These are phyloP conservation scores for Trifolium repens DNA, from an alignment of 306 rosid genomes.

Conservation along the genomic window DNA sequence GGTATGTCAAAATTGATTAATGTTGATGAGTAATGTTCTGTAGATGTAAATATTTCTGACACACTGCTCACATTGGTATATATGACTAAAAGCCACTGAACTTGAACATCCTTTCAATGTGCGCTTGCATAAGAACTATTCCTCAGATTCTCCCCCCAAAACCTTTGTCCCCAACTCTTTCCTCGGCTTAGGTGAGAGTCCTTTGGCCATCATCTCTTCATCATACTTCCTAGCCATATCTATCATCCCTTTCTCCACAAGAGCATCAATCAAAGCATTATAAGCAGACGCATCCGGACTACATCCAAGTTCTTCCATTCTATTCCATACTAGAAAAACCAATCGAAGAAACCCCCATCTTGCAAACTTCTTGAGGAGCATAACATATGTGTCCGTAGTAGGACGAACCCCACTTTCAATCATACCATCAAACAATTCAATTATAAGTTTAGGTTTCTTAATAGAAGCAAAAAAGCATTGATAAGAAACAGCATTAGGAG, in stretches of 20 bases:
- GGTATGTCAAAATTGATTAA: neutral
- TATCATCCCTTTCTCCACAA: slow-evolving; percentile 77
- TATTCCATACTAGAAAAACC: slow-evolving; percentile 74
- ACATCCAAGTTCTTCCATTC: slow-evolving; percentile 75
- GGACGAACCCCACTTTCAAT: slow-evolving; percentile 72
- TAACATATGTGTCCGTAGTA: slow-evolving; percentile 72
- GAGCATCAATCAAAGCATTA: slow-evolving; percentile 84
- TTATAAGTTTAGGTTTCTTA: slow-evolving; percentile 71
- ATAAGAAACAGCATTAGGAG: slow-evolving; percentile 67
- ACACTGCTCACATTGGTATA: neutral
- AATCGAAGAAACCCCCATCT: slow-evolving; percentile 94
- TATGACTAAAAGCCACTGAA: neutral
- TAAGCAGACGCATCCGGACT: slow-evolving; percentile 84
- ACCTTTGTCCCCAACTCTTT: slow-evolving; percentile 65
- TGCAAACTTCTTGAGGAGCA: slow-evolving; percentile 87
- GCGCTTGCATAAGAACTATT: slow-evolving; percentile 8
- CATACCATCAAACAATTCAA: slow-evolving; percentile 73
- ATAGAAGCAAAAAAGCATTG: slow-evolving; percentile 66
- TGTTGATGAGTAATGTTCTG: neutral
- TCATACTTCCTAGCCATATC: slow-evolving; percentile 79
- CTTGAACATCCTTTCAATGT: neutral
- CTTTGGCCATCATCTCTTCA: slow-evolving; percentile 84
- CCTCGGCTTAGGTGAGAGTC: slow-evolving; percentile 86
- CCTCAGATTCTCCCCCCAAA: slow-evolving; percentile 40
- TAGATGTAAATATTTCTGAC: slow-evolving; percentile 6